phyloP scores from a whole-genome alignment of 371 early-diverging fungal genomes.

The Mucor circinelloides region DNA sequence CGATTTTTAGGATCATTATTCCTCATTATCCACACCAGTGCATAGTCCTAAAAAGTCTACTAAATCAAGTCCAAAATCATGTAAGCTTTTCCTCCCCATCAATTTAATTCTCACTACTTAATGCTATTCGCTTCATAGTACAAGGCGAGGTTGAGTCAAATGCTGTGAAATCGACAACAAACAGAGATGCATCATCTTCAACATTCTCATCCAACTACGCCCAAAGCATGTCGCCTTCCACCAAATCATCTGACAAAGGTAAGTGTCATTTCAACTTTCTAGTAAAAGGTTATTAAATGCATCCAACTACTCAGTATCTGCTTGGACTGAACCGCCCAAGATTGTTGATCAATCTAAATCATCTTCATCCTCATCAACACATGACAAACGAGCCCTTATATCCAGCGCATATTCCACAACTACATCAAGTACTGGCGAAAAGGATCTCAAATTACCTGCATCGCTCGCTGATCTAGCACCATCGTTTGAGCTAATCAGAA shows the following conservation, averaged over 20 bases:
- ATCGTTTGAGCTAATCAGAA: slow-evolving; percentile 76
- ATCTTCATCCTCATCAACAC: not conserved
- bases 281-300: slow-evolving; percentile 1
- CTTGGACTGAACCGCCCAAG: slow-evolving; percentile 30
- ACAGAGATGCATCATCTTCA: slow-evolving; percentile 23
- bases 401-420: slow-evolving; percentile 4
- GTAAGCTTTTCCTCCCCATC: slow-evolving; percentile 4
- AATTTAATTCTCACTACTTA: not conserved
- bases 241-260: slow-evolving; percentile 15
- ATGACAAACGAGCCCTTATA: slow-evolving; percentile 7
- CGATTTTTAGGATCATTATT: not conserved
- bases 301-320: slow-evolving; percentile 2
- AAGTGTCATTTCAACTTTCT: slow-evolving; percentile 11
- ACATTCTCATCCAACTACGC: slow-evolving; percentile 9
- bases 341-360: slow-evolving; percentile 23
- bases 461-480: slow-evolving; percentile 78
- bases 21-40: slow-evolving; percentile 4
- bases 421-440: slow-evolving; percentile 9
- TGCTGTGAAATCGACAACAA: slow-evolving; percentile 7
- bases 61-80: slow-evolving; percentile 11
- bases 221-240: slow-evolving; percentile 23
- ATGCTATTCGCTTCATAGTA: not conserved
- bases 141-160: slow-evolving; percentile 15
- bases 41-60: slow-evolving; percentile 10
- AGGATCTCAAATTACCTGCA: slow-evolving; percentile 64